Conservation (phyloP, 108 stramenopile species). For the Skeletonema potamos region DNA sequence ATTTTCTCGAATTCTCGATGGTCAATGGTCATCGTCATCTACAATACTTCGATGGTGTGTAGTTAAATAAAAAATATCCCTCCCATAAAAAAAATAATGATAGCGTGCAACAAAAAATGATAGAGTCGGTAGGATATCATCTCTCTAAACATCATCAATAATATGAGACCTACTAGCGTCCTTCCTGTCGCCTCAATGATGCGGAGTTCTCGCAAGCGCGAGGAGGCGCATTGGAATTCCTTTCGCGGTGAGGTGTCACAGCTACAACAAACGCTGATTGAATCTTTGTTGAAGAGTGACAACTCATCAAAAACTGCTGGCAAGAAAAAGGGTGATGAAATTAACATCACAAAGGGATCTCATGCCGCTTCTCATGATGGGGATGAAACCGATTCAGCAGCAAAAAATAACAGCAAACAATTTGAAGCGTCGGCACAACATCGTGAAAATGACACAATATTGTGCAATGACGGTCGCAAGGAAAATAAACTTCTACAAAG, state of each 20-base stretch:
- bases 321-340: neutral
- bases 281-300: neutral
- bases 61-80: too few relatives aligned
- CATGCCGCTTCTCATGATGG: neutral
- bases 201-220: neutral
- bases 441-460: neutral
- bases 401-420: neutral
- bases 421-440: neutral
- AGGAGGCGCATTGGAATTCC: constrained; percentile 2
- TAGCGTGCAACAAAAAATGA: too few relatives aligned
- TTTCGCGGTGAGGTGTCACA: neutral
- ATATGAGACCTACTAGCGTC: too few relatives aligned
- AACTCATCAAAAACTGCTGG: neutral
- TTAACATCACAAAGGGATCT: neutral
- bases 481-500: neutral
- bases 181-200: neutral
- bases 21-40: too few relatives aligned
- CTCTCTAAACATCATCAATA: too few relatives aligned
- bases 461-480: neutral
- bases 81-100: too few relatives aligned
- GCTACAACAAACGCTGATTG: neutral
- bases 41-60: too few relatives aligned
- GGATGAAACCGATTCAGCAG: neutral
- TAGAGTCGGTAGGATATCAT: too few relatives aligned
- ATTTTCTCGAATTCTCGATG: too few relatives aligned